phyloP scores from a whole-genome alignment of 1,284 basidiomycete species.

The Moniliella sp. region DNA sequence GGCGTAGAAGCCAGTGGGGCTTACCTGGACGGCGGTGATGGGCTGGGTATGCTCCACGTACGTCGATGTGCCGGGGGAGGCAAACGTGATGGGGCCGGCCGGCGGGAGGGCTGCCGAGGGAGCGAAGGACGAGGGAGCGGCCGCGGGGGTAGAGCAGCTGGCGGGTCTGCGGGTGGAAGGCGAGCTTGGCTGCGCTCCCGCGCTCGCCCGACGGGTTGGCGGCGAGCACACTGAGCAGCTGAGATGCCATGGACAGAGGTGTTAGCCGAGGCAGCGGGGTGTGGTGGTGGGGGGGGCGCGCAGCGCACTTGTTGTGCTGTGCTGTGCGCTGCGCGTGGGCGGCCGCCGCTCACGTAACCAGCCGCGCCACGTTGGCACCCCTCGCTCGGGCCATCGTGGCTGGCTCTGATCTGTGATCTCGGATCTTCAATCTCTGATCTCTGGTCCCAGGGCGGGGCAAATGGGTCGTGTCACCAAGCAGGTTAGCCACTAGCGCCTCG shows the following conservation, averaged over 20 bases:
- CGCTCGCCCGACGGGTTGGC: conserved; percentile 35
- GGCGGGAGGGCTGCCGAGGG: conserved; percentile 36
- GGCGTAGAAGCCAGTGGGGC: conserved; percentile 80
- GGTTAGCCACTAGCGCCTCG: too few species aligned
- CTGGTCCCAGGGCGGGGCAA: too few species aligned
- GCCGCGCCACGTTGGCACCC: too few species aligned
- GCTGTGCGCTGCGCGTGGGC: too few species aligned
- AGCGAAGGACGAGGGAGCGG: conserved; percentile 43
- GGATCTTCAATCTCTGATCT: too few species aligned
- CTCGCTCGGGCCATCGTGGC: too few species aligned
- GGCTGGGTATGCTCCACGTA: conserved; percentile 65
- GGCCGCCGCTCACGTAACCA: too few species aligned
- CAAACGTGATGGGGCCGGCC: too few species aligned
- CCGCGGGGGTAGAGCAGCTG: conserved; percentile 73
- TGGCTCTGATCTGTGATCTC: too few species aligned
- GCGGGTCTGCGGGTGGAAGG: conserved; percentile 48
- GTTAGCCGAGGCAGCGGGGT: neutral
- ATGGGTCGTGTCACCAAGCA: too few species aligned
- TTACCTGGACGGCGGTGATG: conserved; percentile 69
- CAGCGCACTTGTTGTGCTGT: too few species aligned
- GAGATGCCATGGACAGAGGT: conserved; percentile 8
- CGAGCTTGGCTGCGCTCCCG: conserved; percentile 59
- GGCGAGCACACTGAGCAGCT: conserved; percentile 5
- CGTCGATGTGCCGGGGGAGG: conserved; percentile 26
- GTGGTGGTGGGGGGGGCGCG: neutral